phyloP scores from a whole-genome alignment of 352 stramenopile species.

The Phytophthora quininea region DNA sequence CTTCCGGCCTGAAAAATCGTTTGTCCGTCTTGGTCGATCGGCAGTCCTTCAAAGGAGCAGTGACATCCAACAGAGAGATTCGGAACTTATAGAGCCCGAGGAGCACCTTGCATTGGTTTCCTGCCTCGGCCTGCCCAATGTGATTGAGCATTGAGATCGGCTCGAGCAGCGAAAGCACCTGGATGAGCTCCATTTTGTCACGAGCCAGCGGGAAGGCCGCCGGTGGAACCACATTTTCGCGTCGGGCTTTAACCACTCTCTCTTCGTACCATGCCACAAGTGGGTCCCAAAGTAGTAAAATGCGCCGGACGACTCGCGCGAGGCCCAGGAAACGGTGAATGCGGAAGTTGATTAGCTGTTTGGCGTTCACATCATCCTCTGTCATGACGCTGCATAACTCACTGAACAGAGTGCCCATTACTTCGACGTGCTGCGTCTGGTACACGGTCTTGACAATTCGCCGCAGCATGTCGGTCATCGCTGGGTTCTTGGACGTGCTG shows the following conservation, averaged over 20 bases:
- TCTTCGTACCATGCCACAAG: conserved; percentile 1
- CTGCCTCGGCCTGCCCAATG: too few species aligned
- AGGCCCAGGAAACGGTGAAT: conserved; percentile 6
- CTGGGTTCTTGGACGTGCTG: background rate
- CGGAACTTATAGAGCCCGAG: too few species aligned
- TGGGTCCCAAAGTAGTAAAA: conserved; percentile 1
- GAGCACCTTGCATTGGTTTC: too few species aligned
- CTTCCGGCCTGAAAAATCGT: too few species aligned
- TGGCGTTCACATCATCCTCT: too few species aligned
- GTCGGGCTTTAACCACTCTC: background rate
- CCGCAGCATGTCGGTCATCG: background rate
- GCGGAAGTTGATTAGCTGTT: background rate
- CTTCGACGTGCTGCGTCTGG: background rate
- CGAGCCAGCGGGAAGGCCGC: conserved; percentile 1
- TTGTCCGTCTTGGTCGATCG: too few species aligned
- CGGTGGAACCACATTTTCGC: background rate
- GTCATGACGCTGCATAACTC: too few species aligned
- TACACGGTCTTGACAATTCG: background rate
- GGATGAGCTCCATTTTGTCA: background rate
- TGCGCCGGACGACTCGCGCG: conserved; percentile 2
- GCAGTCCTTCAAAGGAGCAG: too few species aligned
- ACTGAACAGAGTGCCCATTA: too few species aligned
- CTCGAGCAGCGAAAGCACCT: too few species aligned
- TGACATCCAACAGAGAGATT: too few species aligned
- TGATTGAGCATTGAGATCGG: too few species aligned